Percentiles rank a stretch among this genome's conserved stretches.
Evolutionary conservation across 805 yeast species (phyloP).

Genomic region (Lachancea fermentati): DNA sequence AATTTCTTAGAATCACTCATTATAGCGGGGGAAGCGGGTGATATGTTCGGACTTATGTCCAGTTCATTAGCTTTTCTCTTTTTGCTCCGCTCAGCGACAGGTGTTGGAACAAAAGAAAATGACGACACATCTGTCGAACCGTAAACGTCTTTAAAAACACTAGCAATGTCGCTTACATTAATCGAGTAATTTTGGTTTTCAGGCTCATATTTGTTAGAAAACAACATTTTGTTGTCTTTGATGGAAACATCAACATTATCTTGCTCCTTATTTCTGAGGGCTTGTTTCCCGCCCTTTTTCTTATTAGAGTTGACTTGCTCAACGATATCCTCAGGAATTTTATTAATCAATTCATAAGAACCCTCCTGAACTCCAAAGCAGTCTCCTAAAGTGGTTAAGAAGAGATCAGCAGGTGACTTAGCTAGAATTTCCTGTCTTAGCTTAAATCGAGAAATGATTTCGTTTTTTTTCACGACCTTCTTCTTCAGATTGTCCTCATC

Average conservation of each 20-base stretch:
- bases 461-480: slow-evolving; percentile 26
- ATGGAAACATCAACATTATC: slow-evolving; percentile 22
- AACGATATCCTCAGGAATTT: slow-evolving; percentile 22
- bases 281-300: slow-evolving; percentile 27
- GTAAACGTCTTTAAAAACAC: slow-evolving; percentile 21
- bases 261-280: slow-evolving; percentile 29
- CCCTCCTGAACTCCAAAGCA: slow-evolving; percentile 29
- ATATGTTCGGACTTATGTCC: slow-evolving; percentile 22
- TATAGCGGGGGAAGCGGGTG: slow-evolving; percentile 21
- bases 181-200: slow-evolving; percentile 16
- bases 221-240: slow-evolving; percentile 23
- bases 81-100: slow-evolving; percentile 9
- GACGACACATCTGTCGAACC: slow-evolving; percentile 16
- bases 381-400: slow-evolving; percentile 30
- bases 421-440: slow-evolving; percentile 31
- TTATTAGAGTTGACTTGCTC: slow-evolving; percentile 31
- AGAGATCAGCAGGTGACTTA: slow-evolving; percentile 29
- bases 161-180: slow-evolving; percentile 18
- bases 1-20: slow-evolving; percentile 32
- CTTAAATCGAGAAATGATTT: slow-evolving; percentile 30
- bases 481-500: slow-evolving; percentile 29
- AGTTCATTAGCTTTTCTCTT: slow-evolving; percentile 27
- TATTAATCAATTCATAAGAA: slow-evolving; percentile 20
- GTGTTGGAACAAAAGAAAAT: slow-evolving; percentile 13
- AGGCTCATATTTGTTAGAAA: slow-evolving; percentile 22